Conservation (phyloP, 805 yeast genomes). For the Saturnispora besseyi region DNA sequence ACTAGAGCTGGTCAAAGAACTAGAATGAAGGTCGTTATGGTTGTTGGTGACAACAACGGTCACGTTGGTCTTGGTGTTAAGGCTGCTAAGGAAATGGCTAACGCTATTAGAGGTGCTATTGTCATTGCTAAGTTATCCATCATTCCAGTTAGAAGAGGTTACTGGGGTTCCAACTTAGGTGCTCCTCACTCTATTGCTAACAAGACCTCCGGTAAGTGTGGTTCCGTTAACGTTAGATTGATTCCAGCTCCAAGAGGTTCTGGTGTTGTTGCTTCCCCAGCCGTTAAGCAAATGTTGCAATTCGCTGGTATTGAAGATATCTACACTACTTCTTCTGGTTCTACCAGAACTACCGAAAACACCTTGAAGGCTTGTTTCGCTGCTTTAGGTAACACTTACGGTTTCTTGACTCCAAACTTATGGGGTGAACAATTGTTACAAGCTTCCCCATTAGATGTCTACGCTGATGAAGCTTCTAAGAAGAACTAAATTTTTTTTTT, state of each 20-base stretch:
- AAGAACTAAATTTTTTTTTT: slow-evolving; percentile 44
- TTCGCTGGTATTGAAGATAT: slow-evolving; percentile 99
- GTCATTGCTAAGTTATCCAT: slow-evolving; percentile 97
- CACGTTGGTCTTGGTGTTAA: slow-evolving; percentile 99
- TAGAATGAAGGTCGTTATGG: slow-evolving; percentile 99
- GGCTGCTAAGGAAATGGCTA: slow-evolving; percentile 99
- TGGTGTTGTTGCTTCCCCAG: slow-evolving; percentile 99
- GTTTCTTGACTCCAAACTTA: slow-evolving; percentile 99
- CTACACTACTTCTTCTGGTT: slow-evolving; percentile 97
- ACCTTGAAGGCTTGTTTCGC: slow-evolving; percentile 99
- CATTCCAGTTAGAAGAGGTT: slow-evolving; percentile 99
- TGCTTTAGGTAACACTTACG: slow-evolving; percentile 99
- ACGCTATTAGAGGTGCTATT: slow-evolving; percentile 99
- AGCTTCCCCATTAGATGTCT: slow-evolving; percentile 91
- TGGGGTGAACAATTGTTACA: slow-evolving; percentile 83
- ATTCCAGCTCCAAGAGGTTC: slow-evolving; percentile 99
- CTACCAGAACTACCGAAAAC: slow-evolving; percentile 99
- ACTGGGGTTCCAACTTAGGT: slow-evolving; percentile 99
- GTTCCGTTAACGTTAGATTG: slow-evolving; percentile 97
- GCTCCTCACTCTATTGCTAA: slow-evolving; percentile 97
- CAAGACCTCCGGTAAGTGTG: slow-evolving; percentile 99
- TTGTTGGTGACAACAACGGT: slow-evolving; percentile 99
- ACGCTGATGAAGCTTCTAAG: slow-evolving; percentile 79
- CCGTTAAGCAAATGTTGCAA: slow-evolving; percentile 97
- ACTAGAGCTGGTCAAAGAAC: slow-evolving; percentile 99